Evolutionary conservation across 768 basidiomycete species (phyloP).

Genomic region (Phanerochaete carnosa): DNA sequence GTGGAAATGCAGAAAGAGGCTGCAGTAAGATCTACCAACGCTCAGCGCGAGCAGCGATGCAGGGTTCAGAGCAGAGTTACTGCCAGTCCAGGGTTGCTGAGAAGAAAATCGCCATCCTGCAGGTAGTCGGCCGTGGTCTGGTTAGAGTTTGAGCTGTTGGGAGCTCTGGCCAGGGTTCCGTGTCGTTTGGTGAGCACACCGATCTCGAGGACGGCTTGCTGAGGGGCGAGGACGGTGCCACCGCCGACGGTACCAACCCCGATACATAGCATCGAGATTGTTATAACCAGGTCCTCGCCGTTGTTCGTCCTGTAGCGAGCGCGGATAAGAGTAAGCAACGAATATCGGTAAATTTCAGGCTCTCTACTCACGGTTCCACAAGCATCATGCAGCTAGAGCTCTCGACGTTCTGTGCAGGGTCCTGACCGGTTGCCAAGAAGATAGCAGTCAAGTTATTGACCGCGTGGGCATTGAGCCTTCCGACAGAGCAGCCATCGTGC

Average conservation of each 20-base stretch:
- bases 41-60: too few relatives aligned
- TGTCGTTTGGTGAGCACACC: conserved; percentile 84
- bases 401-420: conserved; percentile 99
- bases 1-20: too few relatives aligned
- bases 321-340: not conserved
- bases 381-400: conserved; percentile 98
- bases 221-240: conserved; percentile 89
- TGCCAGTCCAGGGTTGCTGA: conserved; percentile 90
- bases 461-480: conserved; percentile 98
- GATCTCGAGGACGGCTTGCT: conserved; percentile 84
- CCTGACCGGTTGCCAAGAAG: conserved; percentile 95
- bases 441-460: conserved; percentile 96
- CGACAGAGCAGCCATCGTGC: conserved; percentile 97
- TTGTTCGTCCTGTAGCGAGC: conserved; percentile 67
- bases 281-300: conserved; percentile 84
- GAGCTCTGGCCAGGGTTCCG: conserved; percentile 90
- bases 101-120: conserved; percentile 92
- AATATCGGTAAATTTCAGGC: not conserved
- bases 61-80: conserved; percentile 93
- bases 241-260: conserved; percentile 98
- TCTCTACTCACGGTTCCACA: conserved; percentile 92
- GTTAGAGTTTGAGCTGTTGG: conserved; percentile 80
- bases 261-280: conserved; percentile 95
- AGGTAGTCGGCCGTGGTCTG: conserved; percentile 91
- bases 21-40: too few relatives aligned